Evolutionary conservation across 2,329 filamentous ascomycete species (phyloP), one percentile per base, ranked within the genome.

Genomic region (Chaetomiaceae sp.): DNA sequence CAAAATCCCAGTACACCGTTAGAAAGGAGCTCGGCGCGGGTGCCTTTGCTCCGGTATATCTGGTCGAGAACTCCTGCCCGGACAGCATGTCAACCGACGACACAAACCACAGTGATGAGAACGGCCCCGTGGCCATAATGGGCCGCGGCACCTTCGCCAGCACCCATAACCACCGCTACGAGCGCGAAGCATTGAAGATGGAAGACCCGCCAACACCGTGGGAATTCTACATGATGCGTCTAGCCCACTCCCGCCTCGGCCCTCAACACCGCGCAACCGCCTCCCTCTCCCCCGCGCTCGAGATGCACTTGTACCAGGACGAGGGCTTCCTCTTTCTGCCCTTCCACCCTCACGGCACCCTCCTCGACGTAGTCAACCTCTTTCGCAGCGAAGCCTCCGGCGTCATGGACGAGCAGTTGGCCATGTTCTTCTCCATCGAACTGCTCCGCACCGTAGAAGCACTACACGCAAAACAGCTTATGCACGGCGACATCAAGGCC

Each of bases 151-250:
- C 76, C 11, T 82, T 85, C 64, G 74, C 80, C n/a, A 64, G 76
- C 9, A 73, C 73, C 30, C 73, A 75, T 41, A 62, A 69, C 1
- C 72, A 73, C 34, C 82, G 87, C 37, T 74, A 74, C 38, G 58
- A 74, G 1, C 77, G 94, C 4, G 90, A 96, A 69, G 94, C 94
- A 1, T 77, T 99, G 62, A 99, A 99, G 71, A 91, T 96, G 83
- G 94, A 99, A 71, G 81, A 87, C 29, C 90, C 91, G 0, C 89
- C 92, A 0, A 87, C 85, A 4, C 79, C 88, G 0, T 99, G 94
- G 94, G 94, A 99, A 66, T 99, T 97, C 66, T 88, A 96, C 71
- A 95, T 99, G 70, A 90, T 97, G 75, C 86, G 89, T 1, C 81
- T 90, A 51, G 84, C 88, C 1, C 89, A 92, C 58, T 75, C 80